Evolutionary conservation across 2,329 filamentous ascomycete species (phyloP).

Genomic region (Sporothrix schenckii): DNA sequence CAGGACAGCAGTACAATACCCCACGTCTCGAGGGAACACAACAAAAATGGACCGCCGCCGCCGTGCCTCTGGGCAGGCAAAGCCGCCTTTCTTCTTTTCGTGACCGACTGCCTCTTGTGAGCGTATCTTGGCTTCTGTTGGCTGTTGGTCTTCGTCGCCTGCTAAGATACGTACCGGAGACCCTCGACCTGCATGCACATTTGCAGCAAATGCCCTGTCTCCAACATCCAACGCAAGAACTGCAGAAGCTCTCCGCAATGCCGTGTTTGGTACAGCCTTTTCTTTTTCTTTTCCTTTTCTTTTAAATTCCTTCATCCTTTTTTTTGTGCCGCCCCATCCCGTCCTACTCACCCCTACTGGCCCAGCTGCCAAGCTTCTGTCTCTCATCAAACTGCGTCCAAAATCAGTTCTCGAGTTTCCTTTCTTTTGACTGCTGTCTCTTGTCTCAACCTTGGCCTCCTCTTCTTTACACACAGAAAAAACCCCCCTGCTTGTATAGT

Average conservation of each 20-base stretch:
- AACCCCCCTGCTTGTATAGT: too few species aligned
- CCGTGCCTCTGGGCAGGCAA: neutral
- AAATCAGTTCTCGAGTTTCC: constrained; percentile 2
- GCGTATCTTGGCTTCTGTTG: neutral
- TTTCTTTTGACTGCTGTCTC: neutral
- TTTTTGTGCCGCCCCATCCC: constrained; percentile 3
- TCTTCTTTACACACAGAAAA: too few species aligned
- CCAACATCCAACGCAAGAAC: neutral
- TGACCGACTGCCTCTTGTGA: neutral
- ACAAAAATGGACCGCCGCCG: neutral
- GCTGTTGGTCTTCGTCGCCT: neutral
- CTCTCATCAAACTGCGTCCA: neutral
- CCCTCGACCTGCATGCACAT: neutral
- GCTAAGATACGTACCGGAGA: neutral
- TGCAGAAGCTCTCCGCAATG: constrained; percentile 1
- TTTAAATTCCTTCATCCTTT: neutral
- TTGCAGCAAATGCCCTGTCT: neutral
- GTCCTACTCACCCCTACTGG: neutral
- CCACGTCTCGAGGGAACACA: neutral
- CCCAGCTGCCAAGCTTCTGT: neutral
- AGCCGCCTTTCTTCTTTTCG: neutral
- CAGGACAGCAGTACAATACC: neutral
- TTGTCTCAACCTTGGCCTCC: neutral
- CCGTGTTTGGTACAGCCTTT: constrained; percentile 9
- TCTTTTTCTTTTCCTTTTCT: neutral